Percentiles rank a stretch among this genome's conserved stretches.
Evolutionary conservation across 2,329 filamentous ascomycete species (phyloP).

Genomic region (Neoscytalidium dimidiatum): DNA sequence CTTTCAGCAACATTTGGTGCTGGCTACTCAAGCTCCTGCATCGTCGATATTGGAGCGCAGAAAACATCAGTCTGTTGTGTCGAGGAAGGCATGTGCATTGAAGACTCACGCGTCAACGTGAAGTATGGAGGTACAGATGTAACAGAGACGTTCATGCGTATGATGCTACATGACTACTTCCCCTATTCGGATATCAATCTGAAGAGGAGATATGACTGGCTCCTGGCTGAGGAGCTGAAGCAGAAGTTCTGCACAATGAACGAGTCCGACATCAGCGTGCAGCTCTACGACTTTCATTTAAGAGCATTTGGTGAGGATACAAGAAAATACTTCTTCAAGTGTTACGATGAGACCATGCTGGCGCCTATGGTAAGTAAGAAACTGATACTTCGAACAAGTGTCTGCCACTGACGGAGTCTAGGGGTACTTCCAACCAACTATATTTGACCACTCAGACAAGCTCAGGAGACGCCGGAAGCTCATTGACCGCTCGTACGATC

Average conservation of each 20-base stretch:
- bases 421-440: slow-evolving; percentile 85
- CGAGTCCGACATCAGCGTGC: slow-evolving; percentile 84
- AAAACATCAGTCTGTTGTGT: slow-evolving; percentile 98
- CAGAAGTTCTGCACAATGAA: slow-evolving; percentile 90
- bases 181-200: slow-evolving; percentile 95
- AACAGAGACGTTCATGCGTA: slow-evolving; percentile 92
- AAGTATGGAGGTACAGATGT: slow-evolving; percentile 93
- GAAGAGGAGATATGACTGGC: slow-evolving; percentile 83
- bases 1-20: slow-evolving; percentile 93
- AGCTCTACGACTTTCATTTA: slow-evolving; percentile 86
- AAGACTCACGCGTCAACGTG: slow-evolving; percentile 91
- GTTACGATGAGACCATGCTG: slow-evolving; percentile 94
- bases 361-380: slow-evolving; percentile 68
- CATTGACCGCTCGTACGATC: slow-evolving; percentile 84
- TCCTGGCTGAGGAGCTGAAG: slow-evolving; percentile 94
- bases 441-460: slow-evolving; percentile 84
- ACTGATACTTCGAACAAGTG: neutral
- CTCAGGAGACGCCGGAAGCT: slow-evolving; percentile 77
- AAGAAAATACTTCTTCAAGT: slow-evolving; percentile 92
- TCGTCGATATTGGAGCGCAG: slow-evolving; percentile 94
- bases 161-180: slow-evolving; percentile 96
- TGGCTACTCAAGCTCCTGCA: slow-evolving; percentile 89
- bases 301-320: slow-evolving; percentile 86
- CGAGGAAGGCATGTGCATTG: slow-evolving; percentile 91
- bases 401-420: slow-evolving; percentile 25